phyloP scores from a whole-genome alignment of 805 yeast genomes.

The Cyberlindnera misumaiensis region DNA sequence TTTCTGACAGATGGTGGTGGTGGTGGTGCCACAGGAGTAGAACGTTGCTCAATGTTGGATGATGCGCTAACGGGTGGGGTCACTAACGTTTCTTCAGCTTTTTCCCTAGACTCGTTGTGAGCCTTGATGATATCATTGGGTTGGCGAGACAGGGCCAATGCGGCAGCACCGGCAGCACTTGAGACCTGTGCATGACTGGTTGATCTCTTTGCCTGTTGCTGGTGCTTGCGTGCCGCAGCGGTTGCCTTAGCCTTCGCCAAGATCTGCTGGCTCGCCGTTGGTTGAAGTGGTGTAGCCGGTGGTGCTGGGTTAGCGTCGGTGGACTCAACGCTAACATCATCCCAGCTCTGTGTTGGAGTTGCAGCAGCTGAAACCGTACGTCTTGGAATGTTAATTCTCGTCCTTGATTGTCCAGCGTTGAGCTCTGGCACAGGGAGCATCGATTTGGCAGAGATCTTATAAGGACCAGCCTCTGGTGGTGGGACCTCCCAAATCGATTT shows the following conservation, averaged over 20 bases:
- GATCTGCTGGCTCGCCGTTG: constrained; percentile 22
- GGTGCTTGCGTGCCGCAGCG: constrained; percentile 24
- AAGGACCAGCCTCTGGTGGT: constrained; percentile 66
- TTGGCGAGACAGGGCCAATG: constrained; percentile 22
- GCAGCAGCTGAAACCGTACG: constrained; percentile 20
- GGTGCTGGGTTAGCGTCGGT: constrained; percentile 13
- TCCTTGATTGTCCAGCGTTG: constrained; percentile 16
- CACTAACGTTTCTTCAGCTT: background rate
- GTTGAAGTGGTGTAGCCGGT: constrained; percentile 8
- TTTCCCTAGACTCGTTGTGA: constrained; percentile 10
- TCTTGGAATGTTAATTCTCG: constrained; percentile 20
- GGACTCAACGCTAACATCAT: constrained; percentile 3
- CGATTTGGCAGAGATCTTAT: constrained; percentile 66
- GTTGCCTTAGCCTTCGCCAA: constrained; percentile 22
- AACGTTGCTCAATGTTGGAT: constrained; percentile 5
- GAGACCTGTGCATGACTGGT: constrained; percentile 4
- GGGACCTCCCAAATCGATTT: constrained; percentile 48
- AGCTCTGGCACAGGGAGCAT: constrained; percentile 69
- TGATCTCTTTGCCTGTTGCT: constrained; percentile 5
- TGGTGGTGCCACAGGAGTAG: constrained; percentile 6
- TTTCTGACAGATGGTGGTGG: constrained; percentile 3
- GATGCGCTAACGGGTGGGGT: constrained; percentile 8
- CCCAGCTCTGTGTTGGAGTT: constrained; percentile 11
- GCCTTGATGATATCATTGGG: constrained; percentile 23
- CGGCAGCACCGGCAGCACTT: constrained; percentile 22